Conservation (phyloP, 345 rosid genomes). For the Pistacia integerrima region DNA sequence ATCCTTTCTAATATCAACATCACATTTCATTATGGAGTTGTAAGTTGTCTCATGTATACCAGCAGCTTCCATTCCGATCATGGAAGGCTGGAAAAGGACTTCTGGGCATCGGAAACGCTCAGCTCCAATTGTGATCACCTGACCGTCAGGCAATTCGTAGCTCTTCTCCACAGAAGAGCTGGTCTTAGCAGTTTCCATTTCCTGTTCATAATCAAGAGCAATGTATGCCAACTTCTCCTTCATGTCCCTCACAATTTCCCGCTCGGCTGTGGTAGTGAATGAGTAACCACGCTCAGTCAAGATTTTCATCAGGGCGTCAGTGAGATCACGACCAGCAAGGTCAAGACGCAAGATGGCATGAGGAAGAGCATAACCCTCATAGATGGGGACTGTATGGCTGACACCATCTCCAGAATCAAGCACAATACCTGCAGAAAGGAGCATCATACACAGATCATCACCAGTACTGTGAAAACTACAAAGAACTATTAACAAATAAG, state of each 20-base stretch:
- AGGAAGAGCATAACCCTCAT: conserved; percentile 72
- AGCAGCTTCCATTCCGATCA: conserved; percentile 73
- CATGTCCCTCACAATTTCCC: conserved; percentile 75
- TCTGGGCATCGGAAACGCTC: conserved; percentile 72
- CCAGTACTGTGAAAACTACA: background rate
- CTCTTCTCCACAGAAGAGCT: conserved; percentile 69
- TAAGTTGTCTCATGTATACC: conserved; percentile 76
- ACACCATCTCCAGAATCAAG: conserved; percentile 80
- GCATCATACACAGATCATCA: background rate
- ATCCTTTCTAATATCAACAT: conserved; percentile 72
- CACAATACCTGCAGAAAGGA: conserved; percentile 40
- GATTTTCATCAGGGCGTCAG: conserved; percentile 69
- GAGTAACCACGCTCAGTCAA: conserved; percentile 79
- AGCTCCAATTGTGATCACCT: conserved; percentile 69
- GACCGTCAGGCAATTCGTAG: conserved; percentile 72
- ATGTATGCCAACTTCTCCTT: conserved; percentile 69
- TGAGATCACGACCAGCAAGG: conserved; percentile 72
- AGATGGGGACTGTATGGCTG: conserved; percentile 74
- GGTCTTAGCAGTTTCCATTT: conserved; percentile 59
- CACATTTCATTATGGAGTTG: conserved; percentile 75
- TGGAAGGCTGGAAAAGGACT: conserved; percentile 67
- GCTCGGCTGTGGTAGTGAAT: conserved; percentile 73
- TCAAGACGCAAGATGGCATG: conserved; percentile 75
- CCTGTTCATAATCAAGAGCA: conserved; percentile 70
- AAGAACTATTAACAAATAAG: background rate